Evolutionary conservation across 306 rosid genomes (phyloP).

Genomic region (Purshia tridentata): DNA sequence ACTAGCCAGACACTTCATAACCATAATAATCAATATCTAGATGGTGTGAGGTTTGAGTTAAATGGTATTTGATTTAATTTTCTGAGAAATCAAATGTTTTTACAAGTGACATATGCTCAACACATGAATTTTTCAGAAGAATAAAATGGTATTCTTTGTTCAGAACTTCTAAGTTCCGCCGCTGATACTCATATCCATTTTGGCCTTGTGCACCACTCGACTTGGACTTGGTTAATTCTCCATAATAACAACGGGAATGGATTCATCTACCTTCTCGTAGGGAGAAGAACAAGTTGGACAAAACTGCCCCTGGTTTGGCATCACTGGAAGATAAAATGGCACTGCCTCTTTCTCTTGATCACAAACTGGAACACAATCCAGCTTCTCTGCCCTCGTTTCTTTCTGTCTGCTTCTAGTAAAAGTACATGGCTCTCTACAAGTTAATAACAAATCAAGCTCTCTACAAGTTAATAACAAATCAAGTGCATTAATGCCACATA

Average conservation of each 20-base stretch:
- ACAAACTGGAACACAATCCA: background rate
- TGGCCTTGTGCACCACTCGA: background rate
- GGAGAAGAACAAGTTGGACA: background rate
- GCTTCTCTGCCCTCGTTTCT: background rate
- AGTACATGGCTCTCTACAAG: slow-evolving; percentile 4
- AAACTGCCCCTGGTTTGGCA: background rate
- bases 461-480: slow-evolving; percentile 2
- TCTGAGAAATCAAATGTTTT: too few relatives aligned
- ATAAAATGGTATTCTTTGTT: too few relatives aligned
- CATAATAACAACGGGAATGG: too few relatives aligned
- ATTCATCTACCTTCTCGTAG: background rate
- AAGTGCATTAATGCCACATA: background rate
- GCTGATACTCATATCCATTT: too few relatives aligned
- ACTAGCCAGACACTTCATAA: background rate
- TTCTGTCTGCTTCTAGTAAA: background rate
- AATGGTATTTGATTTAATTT: too few relatives aligned
- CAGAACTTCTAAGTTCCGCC: too few relatives aligned
- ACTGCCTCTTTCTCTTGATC: background rate
- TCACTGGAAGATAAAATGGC: background rate
- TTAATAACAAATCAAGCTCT: background rate
- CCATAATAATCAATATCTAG: background rate
- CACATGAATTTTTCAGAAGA: too few relatives aligned
- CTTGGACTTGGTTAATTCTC: slow-evolving; percentile 1
- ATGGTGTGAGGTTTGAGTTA: too few relatives aligned
- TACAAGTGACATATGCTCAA: too few relatives aligned